These are phyloP conservation scores for Fusarium globosum DNA, from an alignment of 2,329 filamentous ascomycete species.

Conservation along the genomic window DNA sequence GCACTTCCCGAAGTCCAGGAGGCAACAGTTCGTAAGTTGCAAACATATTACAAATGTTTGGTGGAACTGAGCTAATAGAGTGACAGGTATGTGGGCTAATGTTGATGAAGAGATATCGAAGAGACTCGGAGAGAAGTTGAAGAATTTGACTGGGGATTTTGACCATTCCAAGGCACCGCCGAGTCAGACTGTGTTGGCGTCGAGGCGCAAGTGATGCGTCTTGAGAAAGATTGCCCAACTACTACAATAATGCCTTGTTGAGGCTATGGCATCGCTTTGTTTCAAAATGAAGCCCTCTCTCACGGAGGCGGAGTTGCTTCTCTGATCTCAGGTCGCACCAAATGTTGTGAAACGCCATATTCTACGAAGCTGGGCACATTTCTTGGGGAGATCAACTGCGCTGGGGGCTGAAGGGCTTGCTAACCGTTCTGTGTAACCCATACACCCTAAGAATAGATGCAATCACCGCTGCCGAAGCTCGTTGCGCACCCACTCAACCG, in stretches of 20 bases:
- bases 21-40: neutral
- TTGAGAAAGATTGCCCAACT: no score
- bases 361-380: no score
- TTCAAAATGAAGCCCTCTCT: fast-evolving
- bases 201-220: neutral
- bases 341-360: neutral
- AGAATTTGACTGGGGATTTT: neutral
- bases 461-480: no score
- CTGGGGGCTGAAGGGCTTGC: neutral
- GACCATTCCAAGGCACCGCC: neutral
- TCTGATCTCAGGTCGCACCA: neutral
- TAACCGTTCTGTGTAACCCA: neutral
- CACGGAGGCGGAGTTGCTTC: neutral
- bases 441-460: neutral
- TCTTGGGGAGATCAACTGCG: fast-evolving
- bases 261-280: neutral
- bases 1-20: neutral
- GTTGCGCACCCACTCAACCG: neutral
- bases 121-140: neutral
- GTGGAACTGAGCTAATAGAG: neutral
- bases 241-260: neutral
- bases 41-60: fast-evolving
- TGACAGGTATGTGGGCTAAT: neutral
- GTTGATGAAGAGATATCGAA: neutral
- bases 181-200: neutral